Conservation (phyloP, 352 stramenopile species). For the Thalassiosira hispida region DNA sequence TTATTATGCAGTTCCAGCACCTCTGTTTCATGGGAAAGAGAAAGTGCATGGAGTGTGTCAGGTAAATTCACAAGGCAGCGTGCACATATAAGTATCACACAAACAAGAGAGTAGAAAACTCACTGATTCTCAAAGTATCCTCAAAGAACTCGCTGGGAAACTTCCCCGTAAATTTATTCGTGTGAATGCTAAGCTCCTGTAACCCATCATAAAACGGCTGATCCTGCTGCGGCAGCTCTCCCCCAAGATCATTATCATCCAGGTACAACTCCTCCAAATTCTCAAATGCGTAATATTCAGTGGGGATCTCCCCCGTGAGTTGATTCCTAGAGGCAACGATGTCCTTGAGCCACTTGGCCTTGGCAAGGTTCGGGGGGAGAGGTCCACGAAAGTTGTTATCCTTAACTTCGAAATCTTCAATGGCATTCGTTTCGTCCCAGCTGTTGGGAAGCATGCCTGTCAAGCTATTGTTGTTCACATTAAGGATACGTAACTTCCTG, state of each 20-base stretch:
- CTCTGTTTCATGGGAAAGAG: constrained; percentile 19
- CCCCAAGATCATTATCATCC: constrained; percentile 51
- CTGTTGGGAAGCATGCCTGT: constrained; percentile 50
- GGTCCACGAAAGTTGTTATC: constrained; percentile 68
- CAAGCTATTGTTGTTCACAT: constrained; percentile 67
- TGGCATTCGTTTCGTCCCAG: constrained; percentile 43
- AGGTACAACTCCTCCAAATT: constrained; percentile 62
- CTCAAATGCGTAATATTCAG: constrained; percentile 30
- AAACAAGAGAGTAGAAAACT: constrained; percentile 10
- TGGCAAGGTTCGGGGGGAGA: constrained; percentile 38
- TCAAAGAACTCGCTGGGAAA: constrained; percentile 73
- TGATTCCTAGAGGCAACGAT: constrained; percentile 37
- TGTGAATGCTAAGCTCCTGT: constrained; percentile 69
- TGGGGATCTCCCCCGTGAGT: constrained; percentile 51
- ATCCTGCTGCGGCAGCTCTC: constrained; percentile 43
- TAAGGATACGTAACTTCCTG: constrained; percentile 59
- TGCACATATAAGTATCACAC: not conserved
- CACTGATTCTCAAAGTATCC: constrained; percentile 47
- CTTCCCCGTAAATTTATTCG: constrained; percentile 66
- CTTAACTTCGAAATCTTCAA: constrained; percentile 51
- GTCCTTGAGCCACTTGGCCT: constrained; percentile 50
- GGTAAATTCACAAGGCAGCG: not conserved
- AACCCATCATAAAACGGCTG: constrained; percentile 47
- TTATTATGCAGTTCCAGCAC: constrained; percentile 51
- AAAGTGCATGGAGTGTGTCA: not conserved